Evolutionary conservation across 208 protist species (phyloP), one percentile per base, ranked within the genome.

Genomic region (Trypanosoma brucei): DNA sequence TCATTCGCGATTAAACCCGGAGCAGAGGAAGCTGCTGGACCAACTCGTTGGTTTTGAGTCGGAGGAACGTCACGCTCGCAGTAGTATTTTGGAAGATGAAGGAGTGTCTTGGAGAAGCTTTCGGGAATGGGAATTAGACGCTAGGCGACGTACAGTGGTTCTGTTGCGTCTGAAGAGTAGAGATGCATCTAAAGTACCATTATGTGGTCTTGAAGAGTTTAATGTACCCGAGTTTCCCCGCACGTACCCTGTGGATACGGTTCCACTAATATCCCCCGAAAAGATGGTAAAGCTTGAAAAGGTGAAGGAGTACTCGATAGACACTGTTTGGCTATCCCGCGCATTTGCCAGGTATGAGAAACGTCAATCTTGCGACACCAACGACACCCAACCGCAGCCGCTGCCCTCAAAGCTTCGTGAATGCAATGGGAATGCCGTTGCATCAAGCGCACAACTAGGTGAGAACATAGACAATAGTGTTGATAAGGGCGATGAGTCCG

Each of bases 241-340:
- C 14, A 22, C 22, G 5, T 78, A 75, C 48, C 70, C 73, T 1
- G 37, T 74, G 36, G 78, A 84, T 48, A 80, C 78, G 40, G 48
- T 59, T 51, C 78, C 78, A 36, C 70, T 84, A 36, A 48, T 40
- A 37, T 0, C 38, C 1, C 54, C 42, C 34, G 50, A 46, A 8
- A 49, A 48, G 1, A 36, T 38, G 50, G 34, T 14, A 31, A 55
- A 45, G 38, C 55, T 52, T 13, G 40, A 36, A 22, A 54, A 66
- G 11, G 36, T 72, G 6, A 34, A 37, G 5, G 0, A 62, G 31
- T 34, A 45, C 38, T 42, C 45, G 5, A 59, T 62, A 35, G 55
- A 67, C 40, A 72, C 67, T 1, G 55, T 53, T 3, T 51, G 60
- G 46, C 46, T 72, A 9, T 72, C 67, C 38, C 34, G 62, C 37